Conservation (phyloP, 2,329 filamentous ascomycete species). For the Colletotrichum liriopes region DNA sequence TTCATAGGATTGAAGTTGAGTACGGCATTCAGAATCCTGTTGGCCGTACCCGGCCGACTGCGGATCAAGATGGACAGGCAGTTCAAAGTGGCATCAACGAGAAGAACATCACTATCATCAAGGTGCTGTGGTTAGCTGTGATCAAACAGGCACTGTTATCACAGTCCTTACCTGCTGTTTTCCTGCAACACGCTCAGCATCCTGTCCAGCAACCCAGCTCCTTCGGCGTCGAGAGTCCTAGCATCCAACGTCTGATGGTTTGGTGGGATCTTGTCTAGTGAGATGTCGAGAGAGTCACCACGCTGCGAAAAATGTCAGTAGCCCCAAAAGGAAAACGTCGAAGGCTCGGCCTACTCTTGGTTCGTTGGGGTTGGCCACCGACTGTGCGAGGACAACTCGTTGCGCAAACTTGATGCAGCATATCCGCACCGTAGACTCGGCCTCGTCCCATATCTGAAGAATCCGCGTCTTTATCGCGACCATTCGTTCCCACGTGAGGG, state of each 20-base stretch:
- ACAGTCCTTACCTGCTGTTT: conserved; percentile 78
- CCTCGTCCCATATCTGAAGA: conserved; percentile 88
- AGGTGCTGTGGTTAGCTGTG: conserved; percentile 30
- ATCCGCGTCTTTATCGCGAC: conserved; percentile 90
- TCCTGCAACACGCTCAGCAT: conserved; percentile 90
- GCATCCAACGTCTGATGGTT: conserved; percentile 87
- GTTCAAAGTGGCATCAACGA: conserved; percentile 94
- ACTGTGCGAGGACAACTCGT: conserved; percentile 92
- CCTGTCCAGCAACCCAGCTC: conserved; percentile 90
- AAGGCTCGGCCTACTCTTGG: conserved; percentile 76
- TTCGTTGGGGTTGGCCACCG: conserved; percentile 84
- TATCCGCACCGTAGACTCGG: conserved; percentile 83
- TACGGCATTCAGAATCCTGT: conserved; percentile 87
- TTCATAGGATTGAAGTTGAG: conserved; percentile 94
- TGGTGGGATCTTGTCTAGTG: conserved; percentile 85
- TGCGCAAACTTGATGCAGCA: conserved; percentile 99
- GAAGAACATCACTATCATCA: conserved; percentile 80
- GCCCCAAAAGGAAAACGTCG: neutral
- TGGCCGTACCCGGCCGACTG: conserved; percentile 83
- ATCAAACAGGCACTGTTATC: conserved; percentile 1
- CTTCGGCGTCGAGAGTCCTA: conserved; percentile 90
- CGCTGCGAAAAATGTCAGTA: conserved; percentile 55
- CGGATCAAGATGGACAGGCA: conserved; percentile 87
- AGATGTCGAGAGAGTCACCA: conserved; percentile 78
- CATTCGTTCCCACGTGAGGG: conserved; percentile 89